Conservation (phyloP, 148 eudicot species). For the Silene latifolia region DNA sequence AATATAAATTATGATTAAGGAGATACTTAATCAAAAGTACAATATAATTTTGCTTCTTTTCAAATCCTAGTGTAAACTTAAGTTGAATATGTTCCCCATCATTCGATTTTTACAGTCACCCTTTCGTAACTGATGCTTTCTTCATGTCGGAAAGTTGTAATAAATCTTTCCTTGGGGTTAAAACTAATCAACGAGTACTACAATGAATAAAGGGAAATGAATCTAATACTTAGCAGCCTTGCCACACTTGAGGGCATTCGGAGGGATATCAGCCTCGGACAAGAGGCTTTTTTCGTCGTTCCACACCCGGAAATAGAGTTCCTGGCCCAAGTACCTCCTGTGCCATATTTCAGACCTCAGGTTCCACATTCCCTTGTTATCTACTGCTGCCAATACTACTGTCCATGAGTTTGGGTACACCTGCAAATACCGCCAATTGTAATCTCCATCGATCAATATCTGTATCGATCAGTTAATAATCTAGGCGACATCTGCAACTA, state of each 20-base stretch:
- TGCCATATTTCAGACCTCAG: conserved; percentile 82
- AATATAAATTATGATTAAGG: conserved; percentile 18
- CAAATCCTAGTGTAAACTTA: not conserved
- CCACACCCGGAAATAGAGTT: conserved; percentile 62
- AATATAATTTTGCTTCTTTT: conserved; percentile 5
- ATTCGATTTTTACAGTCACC: conserved; percentile 37
- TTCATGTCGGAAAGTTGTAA: not conserved
- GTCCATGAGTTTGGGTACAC: conserved; percentile 76
- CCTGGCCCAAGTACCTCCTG: conserved; percentile 70
- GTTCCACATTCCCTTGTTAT: conserved; percentile 94
- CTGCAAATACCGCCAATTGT: conserved; percentile 24
- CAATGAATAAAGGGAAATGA: not conserved
- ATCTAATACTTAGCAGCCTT: conserved; percentile 37
- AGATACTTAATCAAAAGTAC: conserved; percentile 26
- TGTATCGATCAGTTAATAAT: no score
- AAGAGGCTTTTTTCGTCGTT: conserved; percentile 47
- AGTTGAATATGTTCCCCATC: not conserved
- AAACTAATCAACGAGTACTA: conserved; percentile 7
- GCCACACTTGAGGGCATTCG: conserved; percentile 72
- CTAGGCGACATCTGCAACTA: not conserved
- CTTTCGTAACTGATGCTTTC: conserved; percentile 40
- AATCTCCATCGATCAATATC: no score
- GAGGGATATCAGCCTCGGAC: conserved; percentile 60
- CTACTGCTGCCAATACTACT: conserved; percentile 57
- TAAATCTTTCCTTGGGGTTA: conserved; percentile 2